Conservation (phyloP, 2,329 filamentous ascomycete species). For the Epichloe coenophiala region DNA sequence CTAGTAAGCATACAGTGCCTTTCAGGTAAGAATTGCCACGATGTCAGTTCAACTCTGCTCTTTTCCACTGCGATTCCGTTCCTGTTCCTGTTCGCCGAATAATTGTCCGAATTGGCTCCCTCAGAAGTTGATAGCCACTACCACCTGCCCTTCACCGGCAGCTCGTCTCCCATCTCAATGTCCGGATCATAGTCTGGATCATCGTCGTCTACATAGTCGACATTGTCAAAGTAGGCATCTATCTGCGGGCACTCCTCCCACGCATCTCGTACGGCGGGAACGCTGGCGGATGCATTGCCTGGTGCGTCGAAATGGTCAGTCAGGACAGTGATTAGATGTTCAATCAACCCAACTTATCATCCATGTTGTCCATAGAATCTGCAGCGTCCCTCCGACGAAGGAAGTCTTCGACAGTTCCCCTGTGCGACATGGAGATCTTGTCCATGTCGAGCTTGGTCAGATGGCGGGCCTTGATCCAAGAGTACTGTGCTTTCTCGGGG, state of each 20-base stretch:
- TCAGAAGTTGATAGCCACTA: no score
- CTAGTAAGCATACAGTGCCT: no score
- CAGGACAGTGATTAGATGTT: no score
- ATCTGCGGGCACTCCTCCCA: neutral
- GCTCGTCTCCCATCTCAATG: no score
- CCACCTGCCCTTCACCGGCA: no score
- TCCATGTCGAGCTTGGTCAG: neutral
- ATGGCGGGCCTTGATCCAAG: neutral
- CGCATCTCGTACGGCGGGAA: neutral
- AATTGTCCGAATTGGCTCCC: no score
- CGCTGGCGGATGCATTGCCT: neutral
- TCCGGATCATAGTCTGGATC: neutral
- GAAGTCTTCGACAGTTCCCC: neutral
- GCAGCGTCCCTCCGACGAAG: neutral
- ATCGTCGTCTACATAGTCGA: neutral
- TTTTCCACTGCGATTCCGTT: no score
- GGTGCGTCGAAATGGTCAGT: no score
- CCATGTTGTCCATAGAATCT: neutral
- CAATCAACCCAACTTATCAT: neutral
- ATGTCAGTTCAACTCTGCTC: no score
- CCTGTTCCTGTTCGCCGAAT: no score
- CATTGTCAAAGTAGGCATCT: neutral
- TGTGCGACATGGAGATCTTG: neutral
- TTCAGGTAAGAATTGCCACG: no score
- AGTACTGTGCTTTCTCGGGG: neutral